Evolutionary conservation across 805 yeast genomes (phyloP).

Genomic region (Teunomyces pallodes): DNA sequence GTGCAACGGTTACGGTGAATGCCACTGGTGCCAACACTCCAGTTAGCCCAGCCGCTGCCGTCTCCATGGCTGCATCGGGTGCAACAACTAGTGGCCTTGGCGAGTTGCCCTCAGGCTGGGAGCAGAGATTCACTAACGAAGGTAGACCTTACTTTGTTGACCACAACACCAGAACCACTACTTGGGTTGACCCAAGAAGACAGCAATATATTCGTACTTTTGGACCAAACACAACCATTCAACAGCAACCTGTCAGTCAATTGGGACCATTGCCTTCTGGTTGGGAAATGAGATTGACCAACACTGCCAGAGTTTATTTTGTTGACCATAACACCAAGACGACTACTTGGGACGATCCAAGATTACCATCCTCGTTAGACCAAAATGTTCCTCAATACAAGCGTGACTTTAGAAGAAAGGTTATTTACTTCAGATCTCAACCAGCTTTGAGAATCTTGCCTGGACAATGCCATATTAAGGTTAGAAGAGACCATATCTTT

Average conservation of each 20-base stretch:
- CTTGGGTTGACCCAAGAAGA: conserved; percentile 99
- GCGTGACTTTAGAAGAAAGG: conserved; percentile 97
- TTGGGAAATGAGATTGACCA: conserved; percentile 99
- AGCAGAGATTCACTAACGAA: conserved; percentile 95
- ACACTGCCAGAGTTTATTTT: conserved; percentile 96
- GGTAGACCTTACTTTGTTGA: conserved; percentile 98
- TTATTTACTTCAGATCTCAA: conserved; percentile 95
- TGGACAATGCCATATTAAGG: conserved; percentile 98
- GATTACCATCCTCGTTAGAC: conserved; percentile 94
- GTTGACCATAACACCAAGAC: conserved; percentile 99
- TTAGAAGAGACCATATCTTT: conserved; percentile 91
- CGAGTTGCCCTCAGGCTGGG: conserved; percentile 99
- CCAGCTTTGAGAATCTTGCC: conserved; percentile 96
- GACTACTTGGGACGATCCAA: conserved; percentile 99
- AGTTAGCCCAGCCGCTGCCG: conserved; percentile 66
- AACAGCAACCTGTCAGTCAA: conserved; percentile 97
- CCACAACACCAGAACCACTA: conserved; percentile 98
- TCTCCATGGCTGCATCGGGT: conserved; percentile 69
- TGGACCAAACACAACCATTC: conserved; percentile 88
- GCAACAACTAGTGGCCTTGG: conserved; percentile 95
- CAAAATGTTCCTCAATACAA: conserved; percentile 99
- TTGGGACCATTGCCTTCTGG: conserved; percentile 98
- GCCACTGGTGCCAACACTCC: conserved; percentile 46
- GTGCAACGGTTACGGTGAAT: conserved; percentile 26
- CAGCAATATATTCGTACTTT: conserved; percentile 96